phyloP scores from a whole-genome alignment of 2,329 filamentous ascomycete genomes.

The Calonectria henricotiae region DNA sequence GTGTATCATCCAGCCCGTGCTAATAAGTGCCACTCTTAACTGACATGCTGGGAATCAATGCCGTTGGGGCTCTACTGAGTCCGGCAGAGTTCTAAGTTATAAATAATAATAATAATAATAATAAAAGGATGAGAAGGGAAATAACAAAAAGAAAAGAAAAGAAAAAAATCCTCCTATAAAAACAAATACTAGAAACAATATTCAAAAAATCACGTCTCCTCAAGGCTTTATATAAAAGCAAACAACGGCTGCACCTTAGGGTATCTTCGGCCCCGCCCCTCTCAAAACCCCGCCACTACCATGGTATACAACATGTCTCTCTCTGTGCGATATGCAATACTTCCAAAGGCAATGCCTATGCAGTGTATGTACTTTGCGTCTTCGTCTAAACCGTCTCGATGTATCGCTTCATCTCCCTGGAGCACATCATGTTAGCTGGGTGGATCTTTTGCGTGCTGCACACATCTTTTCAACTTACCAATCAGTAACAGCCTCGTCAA shows the following conservation, averaged over 20 bases:
- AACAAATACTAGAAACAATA: constrained; percentile 15
- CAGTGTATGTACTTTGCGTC: constrained; percentile 5
- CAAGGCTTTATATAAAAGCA: constrained; percentile 11
- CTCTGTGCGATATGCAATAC: constrained; percentile 31
- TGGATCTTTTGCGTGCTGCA: background rate
- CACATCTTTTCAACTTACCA: constrained; percentile 75
- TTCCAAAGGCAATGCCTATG: constrained; percentile 34
- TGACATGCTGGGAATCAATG: constrained; percentile 16
- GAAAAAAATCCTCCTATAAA: background rate
- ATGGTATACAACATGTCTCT: constrained; percentile 28
- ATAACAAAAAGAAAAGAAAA: background rate
- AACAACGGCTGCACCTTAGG: constrained; percentile 33
- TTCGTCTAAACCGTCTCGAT: constrained; percentile 77
- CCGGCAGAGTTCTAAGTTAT: constrained; percentile 13
- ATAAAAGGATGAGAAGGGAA: background rate
- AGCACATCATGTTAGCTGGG: constrained; percentile 41
- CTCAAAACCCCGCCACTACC: constrained; percentile 32
- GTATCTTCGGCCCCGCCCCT: constrained; percentile 43
- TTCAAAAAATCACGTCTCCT: background rate
- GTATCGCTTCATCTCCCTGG: constrained; percentile 83
- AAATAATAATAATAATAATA: background rate
- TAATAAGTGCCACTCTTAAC: background rate
- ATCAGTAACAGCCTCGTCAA: constrained; percentile 97
- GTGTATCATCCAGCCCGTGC: constrained; percentile 6
- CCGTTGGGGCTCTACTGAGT: background rate